Evolutionary conservation across 768 basidiomycete species (phyloP).

Genomic region (Chalciporus pseudorubinellus): DNA sequence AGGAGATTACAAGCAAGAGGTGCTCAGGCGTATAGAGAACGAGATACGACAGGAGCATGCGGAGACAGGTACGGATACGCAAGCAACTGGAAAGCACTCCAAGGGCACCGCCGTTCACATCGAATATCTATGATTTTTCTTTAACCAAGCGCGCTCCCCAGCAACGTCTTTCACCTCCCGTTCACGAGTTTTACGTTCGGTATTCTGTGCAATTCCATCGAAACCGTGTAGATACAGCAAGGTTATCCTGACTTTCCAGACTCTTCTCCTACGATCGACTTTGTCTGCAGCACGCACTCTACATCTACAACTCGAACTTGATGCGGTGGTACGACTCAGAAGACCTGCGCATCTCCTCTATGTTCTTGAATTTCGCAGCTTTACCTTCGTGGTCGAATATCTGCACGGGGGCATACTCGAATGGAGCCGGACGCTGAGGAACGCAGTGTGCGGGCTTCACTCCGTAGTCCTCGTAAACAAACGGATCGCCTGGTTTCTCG

Average conservation of each 20-base stretch:
- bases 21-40: not conserved
- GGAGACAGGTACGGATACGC: not conserved
- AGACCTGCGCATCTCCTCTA: constrained; percentile 40
- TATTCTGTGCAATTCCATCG: too few species aligned
- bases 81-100: not conserved
- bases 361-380: constrained; percentile 23
- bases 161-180: too few species aligned
- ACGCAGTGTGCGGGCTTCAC: constrained; percentile 43
- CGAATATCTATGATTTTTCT: not conserved
- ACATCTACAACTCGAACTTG: constrained; percentile 27
- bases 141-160: too few species aligned
- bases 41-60: not conserved
- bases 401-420: constrained; percentile 37
- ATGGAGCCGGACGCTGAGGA: constrained; percentile 36
- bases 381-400: constrained; percentile 37
- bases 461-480: constrained; percentile 50
- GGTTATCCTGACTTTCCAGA: not conserved
- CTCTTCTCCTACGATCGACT: not conserved
- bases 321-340: constrained; percentile 42
- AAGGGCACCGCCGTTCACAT: not conserved
- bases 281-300: too few species aligned
- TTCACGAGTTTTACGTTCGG: too few species aligned
- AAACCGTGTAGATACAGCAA: not conserved
- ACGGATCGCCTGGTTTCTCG: constrained; percentile 36
- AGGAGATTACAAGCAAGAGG: not conserved